phyloP scores from a whole-genome alignment of 176 grass and related monocot species.

The Lolium perenne region DNA sequence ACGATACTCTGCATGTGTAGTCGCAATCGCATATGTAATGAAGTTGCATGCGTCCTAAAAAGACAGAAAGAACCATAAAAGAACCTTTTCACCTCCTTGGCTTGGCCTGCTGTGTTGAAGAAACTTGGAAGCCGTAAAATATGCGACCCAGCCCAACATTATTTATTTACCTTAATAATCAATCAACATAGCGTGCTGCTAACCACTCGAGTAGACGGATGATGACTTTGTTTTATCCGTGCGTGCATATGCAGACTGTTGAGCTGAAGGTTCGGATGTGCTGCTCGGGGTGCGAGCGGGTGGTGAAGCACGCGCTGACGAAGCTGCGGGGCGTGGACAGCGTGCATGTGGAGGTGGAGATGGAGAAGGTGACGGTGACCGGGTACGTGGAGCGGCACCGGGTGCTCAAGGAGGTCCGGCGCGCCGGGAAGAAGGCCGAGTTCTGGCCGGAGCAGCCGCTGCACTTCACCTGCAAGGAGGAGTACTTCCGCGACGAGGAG shows the following conservation, averaged over 20 bases:
- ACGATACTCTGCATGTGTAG: not conserved
- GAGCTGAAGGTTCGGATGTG: conserved; percentile 99
- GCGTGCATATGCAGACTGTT: conserved; percentile 75
- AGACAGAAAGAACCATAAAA: conserved; percentile 8
- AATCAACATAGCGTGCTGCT: not conserved
- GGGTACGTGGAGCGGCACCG: conserved; percentile 88
- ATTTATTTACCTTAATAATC: not conserved
- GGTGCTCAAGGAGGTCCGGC: conserved; percentile 91
- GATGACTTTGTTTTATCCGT: too few species aligned
- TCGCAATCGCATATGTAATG: not conserved
- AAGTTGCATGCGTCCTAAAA: conserved; percentile 48
- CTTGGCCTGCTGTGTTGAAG: not conserved
- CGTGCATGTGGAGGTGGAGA: conserved; percentile 79
- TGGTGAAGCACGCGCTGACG: conserved; percentile 77
- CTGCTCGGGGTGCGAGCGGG: conserved; percentile 85
- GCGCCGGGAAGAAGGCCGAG: conserved; percentile 92
- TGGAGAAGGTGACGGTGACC: conserved; percentile 99
- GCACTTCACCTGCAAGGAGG: conserved; percentile 76
- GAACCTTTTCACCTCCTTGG: not conserved
- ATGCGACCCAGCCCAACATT: not conserved
- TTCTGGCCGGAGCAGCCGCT: conserved; percentile 88
- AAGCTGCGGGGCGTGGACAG: conserved; percentile 81
- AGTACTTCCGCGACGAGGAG: conserved; percentile 94
- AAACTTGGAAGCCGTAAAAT: conserved; percentile 33
- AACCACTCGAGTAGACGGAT: not conserved